Conservation (phyloP, 2,329 filamentous ascomycete species). For the Metarhizium rileyi region DNA sequence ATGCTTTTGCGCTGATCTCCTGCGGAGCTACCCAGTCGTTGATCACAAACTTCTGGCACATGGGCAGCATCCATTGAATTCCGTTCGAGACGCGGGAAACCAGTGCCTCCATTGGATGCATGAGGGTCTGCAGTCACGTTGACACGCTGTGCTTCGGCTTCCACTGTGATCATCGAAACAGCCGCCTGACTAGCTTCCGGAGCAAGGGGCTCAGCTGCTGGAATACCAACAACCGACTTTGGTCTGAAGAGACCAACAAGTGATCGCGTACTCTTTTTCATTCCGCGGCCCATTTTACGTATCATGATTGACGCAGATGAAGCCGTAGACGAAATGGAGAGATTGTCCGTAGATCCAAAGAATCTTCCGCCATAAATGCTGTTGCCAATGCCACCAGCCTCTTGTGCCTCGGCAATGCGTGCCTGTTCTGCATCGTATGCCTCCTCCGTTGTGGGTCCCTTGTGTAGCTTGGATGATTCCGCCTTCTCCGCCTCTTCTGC, state of each 20-base stretch:
- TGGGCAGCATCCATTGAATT: conserved; percentile 65
- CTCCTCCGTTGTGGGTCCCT: conserved; percentile 51
- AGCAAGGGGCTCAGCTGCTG: conserved; percentile 57
- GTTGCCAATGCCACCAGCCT: conserved; percentile 82
- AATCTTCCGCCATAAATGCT: conserved; percentile 86
- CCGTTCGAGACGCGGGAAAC: conserved; percentile 74
- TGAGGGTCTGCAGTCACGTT: conserved; percentile 65
- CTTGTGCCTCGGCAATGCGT: conserved; percentile 84
- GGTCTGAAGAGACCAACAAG: conserved; percentile 91
- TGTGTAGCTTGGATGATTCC: conserved; percentile 49
- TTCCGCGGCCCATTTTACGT: conserved; percentile 96
- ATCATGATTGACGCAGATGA: conserved; percentile 91
- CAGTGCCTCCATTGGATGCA: conserved; percentile 59
- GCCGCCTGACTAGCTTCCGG: conserved; percentile 66
- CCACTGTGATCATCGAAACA: conserved; percentile 91
- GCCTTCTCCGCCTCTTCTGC: conserved; percentile 33
- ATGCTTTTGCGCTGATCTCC: conserved; percentile 75
- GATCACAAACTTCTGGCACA: conserved; percentile 32
- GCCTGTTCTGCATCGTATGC: conserved; percentile 80
- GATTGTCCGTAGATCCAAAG: conserved; percentile 89
- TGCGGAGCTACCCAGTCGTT: conserved; percentile 45
- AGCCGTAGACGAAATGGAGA: conserved; percentile 83
- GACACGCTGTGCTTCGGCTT: conserved; percentile 79
- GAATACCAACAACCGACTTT: conserved; percentile 77
- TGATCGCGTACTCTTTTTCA: conserved; percentile 88